Evolutionary conservation across 2,329 filamentous ascomycete genomes (phyloP), one percentile per base, ranked within the genome.

Genomic region (Colletotrichum coccodes): DNA sequence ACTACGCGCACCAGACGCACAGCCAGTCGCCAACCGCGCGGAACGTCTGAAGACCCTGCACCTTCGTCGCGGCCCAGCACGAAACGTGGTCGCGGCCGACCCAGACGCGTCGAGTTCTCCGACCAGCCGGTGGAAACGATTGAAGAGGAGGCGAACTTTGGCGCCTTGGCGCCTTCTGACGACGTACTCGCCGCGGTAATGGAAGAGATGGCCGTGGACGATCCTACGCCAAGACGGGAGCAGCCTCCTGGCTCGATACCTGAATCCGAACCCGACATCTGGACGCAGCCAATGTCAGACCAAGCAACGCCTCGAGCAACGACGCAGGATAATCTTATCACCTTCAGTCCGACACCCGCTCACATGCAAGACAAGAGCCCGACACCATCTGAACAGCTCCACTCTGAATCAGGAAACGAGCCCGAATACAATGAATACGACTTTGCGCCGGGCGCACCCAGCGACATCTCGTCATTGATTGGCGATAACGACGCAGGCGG

Each of bases 211-310:
- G 77, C 77, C 60, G 73, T 78, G 34, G 75, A 78, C 28, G 77
- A 78, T 21, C 71, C 69, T 5, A 74, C 74, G 42, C 73, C 76
- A 18, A 75, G 75, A 12, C 57, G 53, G 21, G 60, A 60, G 42
- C 64, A 46, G 26, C 23, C 56, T 28, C n/a, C 32, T 23, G 42
- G 30, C 11, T 53, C 30, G n/a, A 12, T 68, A 5, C 64, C 73
- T 3, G 75, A 76, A n/a, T 74, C 72, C n/a, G 77, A 82, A 40
- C 82, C 82, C 0, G 84, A 86, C 71, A 80, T 85, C 23, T 86
- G 84, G 84, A 81, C 85, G 73, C 78, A 79, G 32, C 81, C 80
- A 7, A 50, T 83, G 42, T 80, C 80, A 1, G 76, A 84, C 46
- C 75, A 82, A 36, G 73, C 75, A 16, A 82, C 80, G 0, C 82